A percentile compares a stretch with the other conserved stretches of the same genome.
Evolutionary conservation across 75 land plant genomes (phyloP).

Genomic region (Adiantum capillusveneris): DNA sequence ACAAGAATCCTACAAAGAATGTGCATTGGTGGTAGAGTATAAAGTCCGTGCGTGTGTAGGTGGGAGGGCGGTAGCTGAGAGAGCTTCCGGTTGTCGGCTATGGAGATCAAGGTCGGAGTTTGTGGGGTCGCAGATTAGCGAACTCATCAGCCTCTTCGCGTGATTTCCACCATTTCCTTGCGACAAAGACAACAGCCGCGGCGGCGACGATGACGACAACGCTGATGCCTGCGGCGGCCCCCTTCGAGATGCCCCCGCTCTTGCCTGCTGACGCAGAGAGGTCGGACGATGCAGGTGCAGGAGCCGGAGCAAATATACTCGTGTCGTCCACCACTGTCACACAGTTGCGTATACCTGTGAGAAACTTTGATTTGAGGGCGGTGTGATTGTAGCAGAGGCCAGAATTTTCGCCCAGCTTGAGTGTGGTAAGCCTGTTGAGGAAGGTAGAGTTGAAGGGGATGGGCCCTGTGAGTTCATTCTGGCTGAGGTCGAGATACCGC

Average conservation of each 20-base stretch:
- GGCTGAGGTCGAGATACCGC: background rate
- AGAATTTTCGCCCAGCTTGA: slow-evolving; percentile 53
- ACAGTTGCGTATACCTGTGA: slow-evolving; percentile 74
- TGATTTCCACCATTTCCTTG: background rate
- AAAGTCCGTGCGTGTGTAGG: no score
- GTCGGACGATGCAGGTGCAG: background rate
- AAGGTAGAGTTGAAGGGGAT: slow-evolving; percentile 67
- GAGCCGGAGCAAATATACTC: background rate
- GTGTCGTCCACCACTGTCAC: background rate
- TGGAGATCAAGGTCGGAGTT: background rate
- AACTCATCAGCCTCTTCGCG: background rate
- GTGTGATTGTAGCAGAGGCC: slow-evolving; percentile 71
- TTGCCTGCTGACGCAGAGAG: background rate
- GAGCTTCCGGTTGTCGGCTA: no score
- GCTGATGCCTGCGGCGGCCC: slow-evolving; percentile 2
- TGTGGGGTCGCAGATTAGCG: background rate
- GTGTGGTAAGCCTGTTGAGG: slow-evolving; percentile 39
- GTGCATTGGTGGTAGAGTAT: no score
- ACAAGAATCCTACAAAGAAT: no score
- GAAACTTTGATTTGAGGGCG: slow-evolving; percentile 37
- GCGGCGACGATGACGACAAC: background rate
- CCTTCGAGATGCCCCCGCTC: background rate
- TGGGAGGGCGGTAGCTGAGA: no score
- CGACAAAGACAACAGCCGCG: background rate
- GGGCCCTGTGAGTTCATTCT: slow-evolving; percentile 18